Evolutionary conservation across 352 stramenopile species (phyloP).

Genomic region (Pythium scleroteichum): DNA sequence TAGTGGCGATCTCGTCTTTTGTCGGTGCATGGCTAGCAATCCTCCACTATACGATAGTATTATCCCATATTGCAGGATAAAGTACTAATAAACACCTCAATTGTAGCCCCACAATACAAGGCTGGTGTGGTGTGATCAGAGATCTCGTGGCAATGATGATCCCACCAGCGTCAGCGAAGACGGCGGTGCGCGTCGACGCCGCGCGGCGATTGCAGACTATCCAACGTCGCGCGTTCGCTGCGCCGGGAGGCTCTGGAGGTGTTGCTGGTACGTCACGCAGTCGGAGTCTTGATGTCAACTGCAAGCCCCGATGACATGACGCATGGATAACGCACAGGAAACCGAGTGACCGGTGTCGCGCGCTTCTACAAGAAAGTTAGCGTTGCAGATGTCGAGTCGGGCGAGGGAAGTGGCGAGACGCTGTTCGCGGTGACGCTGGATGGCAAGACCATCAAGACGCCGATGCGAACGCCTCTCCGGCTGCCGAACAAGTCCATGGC

Average conservation of each 20-base stretch:
- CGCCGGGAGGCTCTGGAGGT: slow-evolving; percentile 25
- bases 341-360: slow-evolving; percentile 76
- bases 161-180: slow-evolving; percentile 12
- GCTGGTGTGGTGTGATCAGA: slow-evolving; percentile 1
- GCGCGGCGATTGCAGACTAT: slow-evolving; percentile 9
- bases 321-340: slow-evolving; percentile 41
- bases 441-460: slow-evolving; percentile 82
- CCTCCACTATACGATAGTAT: neutral
- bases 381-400: slow-evolving; percentile 52
- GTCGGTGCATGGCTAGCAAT: neutral
- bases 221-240: slow-evolving; percentile 26
- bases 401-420: slow-evolving; percentile 6
- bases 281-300: neutral
- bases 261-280: slow-evolving; percentile 25
- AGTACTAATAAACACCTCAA: slow-evolving; percentile 1
- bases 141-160: slow-evolving; percentile 21
- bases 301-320: neutral
- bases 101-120: slow-evolving; percentile 1
- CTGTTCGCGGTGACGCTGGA: slow-evolving; percentile 79
- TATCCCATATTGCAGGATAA: slow-evolving; percentile 8
- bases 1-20: neutral
- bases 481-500: slow-evolving; percentile 72
- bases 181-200: slow-evolving; percentile 4
- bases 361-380: slow-evolving; percentile 85
- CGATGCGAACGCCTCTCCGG: slow-evolving; percentile 54